Evolutionary conservation across 768 basidiomycete genomes (phyloP), one percentile per base, ranked within the genome.

Genomic region (Pleurotus cornucopiae): DNA sequence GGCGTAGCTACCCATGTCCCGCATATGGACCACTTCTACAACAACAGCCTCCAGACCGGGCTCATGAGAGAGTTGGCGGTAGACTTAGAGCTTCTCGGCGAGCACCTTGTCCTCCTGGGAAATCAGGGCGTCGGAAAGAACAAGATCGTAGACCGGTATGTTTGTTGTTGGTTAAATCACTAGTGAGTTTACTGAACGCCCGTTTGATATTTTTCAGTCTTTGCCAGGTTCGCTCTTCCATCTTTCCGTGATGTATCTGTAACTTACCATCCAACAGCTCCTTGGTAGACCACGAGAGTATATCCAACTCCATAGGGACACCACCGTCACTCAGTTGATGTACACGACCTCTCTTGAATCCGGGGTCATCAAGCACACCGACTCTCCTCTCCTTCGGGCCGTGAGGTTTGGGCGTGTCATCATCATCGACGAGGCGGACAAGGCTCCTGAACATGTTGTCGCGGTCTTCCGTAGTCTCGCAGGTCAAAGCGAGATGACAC

Each of bases 361-460:
- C 37, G 84, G 85, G 37, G 64, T 81, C 6, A 74, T 88, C 66
- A 76, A 76, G 58, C 82, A 85, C 60, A 81, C 75, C 1, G 84
- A 86, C 62, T 88, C 85, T 3, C 85, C 85, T 25, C 77, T 88
- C 23, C 76, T 88, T 6, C 79, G 84, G 20, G 85, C 84, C 1
- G 82, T 86, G 55, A 76, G 69, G 14, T 73, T 72, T 59, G 85
- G 85, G 0, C 81, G 85, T 6, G 73, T 83, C n/a, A 83, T 88
- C 58, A 79, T 88, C 62, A 79, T 86, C 47, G 85, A 88, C 63
- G 85, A 88, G 62, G 85, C 84, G 3, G 85, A 88, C 68, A 88
- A 88, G 67, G 85, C 85, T 6, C 83, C 85, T 6, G 85, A 88
- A 62, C 84, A 88, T 57, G 85, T 88, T 49, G 84, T 86, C 18